Evolutionary conservation across 1,284 basidiomycete genomes (phyloP).

Genomic region (Malassezia obtusa): DNA sequence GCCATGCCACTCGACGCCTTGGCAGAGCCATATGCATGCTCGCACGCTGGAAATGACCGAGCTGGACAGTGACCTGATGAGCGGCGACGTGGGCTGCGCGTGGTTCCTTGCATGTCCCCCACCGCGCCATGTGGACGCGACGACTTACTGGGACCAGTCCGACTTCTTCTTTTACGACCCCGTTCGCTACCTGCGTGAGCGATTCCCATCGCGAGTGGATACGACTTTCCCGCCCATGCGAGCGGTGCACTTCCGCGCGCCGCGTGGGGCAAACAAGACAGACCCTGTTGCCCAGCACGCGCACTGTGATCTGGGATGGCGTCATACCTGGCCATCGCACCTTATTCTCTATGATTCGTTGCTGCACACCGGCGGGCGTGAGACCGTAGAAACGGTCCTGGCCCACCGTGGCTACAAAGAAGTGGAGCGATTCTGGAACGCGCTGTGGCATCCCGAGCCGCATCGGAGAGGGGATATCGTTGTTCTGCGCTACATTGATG

Average conservation of each 20-base stretch:
- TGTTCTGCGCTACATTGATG: constrained; percentile 52
- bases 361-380: constrained; percentile 51
- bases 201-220: constrained; percentile 61
- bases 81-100: constrained; percentile 15
- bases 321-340: constrained; percentile 68
- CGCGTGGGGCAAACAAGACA: background rate
- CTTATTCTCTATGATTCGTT: constrained; percentile 69
- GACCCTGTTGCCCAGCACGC: background rate
- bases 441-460: constrained; percentile 67
- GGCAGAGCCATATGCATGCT: constrained; percentile 74
- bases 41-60: background rate
- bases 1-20: constrained; percentile 97
- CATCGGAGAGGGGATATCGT: constrained; percentile 64
- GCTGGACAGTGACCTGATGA: constrained; percentile 14
- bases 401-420: constrained; percentile 59
- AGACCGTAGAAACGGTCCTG: constrained; percentile 51
- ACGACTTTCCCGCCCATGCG: constrained; percentile 55
- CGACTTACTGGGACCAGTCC: constrained; percentile 67
- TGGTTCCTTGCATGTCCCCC: constrained; percentile 38
- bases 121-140: background rate
- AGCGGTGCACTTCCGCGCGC: background rate
- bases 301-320: constrained; percentile 51
- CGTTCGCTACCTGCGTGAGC: constrained; percentile 56
- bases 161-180: constrained; percentile 73
- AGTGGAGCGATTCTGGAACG: constrained; percentile 59